Percentiles rank a stretch among this genome's conserved stretches.
Conservation (phyloP, 169 alveolate genomes). For the Eimeria tenella region DNA sequence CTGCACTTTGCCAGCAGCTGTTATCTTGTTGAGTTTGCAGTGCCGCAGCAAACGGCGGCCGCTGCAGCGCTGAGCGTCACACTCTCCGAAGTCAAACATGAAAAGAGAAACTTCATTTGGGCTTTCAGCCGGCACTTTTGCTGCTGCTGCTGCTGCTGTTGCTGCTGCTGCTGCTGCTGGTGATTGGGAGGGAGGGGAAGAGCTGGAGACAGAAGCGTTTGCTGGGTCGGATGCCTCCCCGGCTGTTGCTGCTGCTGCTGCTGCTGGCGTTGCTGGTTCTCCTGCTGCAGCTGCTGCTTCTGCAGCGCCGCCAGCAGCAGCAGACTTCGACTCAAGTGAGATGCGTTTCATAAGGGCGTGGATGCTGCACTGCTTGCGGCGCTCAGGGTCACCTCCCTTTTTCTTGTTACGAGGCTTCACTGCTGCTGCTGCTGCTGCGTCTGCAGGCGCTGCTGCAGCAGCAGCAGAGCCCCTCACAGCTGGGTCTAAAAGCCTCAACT, state of each 20-base stretch:
- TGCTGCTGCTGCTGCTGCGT: neutral
- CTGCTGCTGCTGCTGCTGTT: neutral
- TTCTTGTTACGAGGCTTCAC: neutral
- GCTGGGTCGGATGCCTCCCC: neutral
- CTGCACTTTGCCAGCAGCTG: neutral
- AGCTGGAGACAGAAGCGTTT: neutral
- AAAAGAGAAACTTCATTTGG: conserved; percentile 84
- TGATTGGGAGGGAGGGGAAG: neutral
- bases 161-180: neutral
- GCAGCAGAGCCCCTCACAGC: conserved; percentile 1
- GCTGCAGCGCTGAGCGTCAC: conserved; percentile 96
- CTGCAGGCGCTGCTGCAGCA: neutral
- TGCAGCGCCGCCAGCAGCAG: neutral
- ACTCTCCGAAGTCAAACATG: conserved; percentile 96
- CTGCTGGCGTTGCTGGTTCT: neutral
- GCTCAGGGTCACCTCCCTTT: conserved; percentile 44
- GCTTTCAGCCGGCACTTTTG: neutral
- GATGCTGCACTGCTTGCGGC: conserved; percentile 39
- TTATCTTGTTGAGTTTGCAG: conserved; percentile 84
- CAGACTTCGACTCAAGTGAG: neutral
- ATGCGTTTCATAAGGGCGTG: neutral
- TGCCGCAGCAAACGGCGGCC: conserved; percentile 94
- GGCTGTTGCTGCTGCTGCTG: neutral
- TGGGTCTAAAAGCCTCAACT: neutral
- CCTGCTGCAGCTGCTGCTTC: neutral